These are phyloP conservation scores for Waltergamsia citrina DNA, from an alignment of 2,329 filamentous ascomycete genomes.

Conservation along the genomic window DNA sequence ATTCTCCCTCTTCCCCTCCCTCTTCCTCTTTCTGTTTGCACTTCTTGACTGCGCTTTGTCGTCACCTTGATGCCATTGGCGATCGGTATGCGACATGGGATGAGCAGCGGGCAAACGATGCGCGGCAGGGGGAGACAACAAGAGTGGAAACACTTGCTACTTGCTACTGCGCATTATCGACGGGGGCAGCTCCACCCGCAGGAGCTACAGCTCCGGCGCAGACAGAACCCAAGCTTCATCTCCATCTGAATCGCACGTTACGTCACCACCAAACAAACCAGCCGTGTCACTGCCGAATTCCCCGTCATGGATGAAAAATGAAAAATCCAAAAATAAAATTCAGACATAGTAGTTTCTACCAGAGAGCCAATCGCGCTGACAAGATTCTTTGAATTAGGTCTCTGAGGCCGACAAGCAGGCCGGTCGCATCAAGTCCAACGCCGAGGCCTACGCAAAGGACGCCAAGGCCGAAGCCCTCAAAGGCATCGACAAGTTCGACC, in stretches of 20 bases:
- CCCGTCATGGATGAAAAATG: background rate
- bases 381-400: conserved; percentile 4
- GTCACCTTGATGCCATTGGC: background rate
- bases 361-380: conserved; percentile 3
- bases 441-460: conserved; percentile 51
- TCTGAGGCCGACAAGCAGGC: conserved; percentile 55
- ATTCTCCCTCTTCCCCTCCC: background rate
- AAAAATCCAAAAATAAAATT: too few relatives aligned
- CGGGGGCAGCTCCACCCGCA: background rate
- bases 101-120: too few relatives aligned
- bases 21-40: background rate
- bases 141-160: background rate
- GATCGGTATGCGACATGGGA: too few relatives aligned
- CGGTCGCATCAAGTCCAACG: conserved; percentile 49
- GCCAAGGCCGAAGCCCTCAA: conserved; percentile 54
- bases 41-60: background rate
- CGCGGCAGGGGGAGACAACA: background rate
- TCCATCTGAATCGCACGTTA: too few relatives aligned
- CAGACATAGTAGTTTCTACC: background rate
- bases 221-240: too few relatives aligned
- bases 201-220: conserved; percentile 4
- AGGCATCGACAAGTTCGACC: conserved; percentile 76
- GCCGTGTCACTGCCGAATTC: background rate
- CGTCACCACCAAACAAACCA: conserved; percentile 2
- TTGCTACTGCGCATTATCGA: background rate